Evolutionary conservation across 345 rosid species (phyloP).

Genomic region (Citrus medica): DNA sequence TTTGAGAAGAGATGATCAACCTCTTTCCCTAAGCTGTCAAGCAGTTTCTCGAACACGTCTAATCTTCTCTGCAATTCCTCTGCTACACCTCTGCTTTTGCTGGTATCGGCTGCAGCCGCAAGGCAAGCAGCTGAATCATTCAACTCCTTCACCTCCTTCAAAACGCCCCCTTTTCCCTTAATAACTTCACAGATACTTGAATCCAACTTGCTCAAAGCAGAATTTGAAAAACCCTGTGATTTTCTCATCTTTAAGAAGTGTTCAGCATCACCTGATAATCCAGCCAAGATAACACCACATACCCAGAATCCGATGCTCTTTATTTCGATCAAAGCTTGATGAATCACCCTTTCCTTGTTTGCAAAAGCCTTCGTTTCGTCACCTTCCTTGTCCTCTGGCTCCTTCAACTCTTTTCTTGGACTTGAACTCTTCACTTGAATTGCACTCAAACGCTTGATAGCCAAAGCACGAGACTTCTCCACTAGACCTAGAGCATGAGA

Average conservation of each 20-base stretch:
- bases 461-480: conserved; percentile 36
- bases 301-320: conserved; percentile 43
- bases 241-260: conserved; percentile 36
- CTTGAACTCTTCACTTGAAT: conserved; percentile 18
- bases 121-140: conserved; percentile 40
- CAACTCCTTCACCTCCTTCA: conserved; percentile 47
- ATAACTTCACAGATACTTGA: conserved; percentile 16
- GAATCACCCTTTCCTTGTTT: conserved; percentile 34
- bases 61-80: conserved; percentile 40
- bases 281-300: conserved; percentile 37
- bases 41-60: conserved; percentile 34
- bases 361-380: conserved; percentile 14
- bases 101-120: conserved; percentile 28
- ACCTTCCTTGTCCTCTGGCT: conserved; percentile 4
- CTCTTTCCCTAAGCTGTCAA: conserved; percentile 35
- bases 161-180: conserved; percentile 20
- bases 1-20: conserved; percentile 48
- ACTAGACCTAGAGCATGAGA: conserved; percentile 42
- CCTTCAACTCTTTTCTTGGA: conserved; percentile 14
- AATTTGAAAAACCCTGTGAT: conserved; percentile 14
- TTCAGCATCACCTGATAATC: conserved; percentile 38
- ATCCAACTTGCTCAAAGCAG: conserved; percentile 29
- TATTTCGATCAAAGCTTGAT: conserved; percentile 42
- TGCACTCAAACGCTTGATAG: conserved; percentile 30
- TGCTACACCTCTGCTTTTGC: conserved; percentile 22